Percentiles rank a stretch among this genome's conserved stretches.
Evolutionary conservation across 768 basidiomycete species (phyloP).

Genomic region (Tephrocybe sp.): DNA sequence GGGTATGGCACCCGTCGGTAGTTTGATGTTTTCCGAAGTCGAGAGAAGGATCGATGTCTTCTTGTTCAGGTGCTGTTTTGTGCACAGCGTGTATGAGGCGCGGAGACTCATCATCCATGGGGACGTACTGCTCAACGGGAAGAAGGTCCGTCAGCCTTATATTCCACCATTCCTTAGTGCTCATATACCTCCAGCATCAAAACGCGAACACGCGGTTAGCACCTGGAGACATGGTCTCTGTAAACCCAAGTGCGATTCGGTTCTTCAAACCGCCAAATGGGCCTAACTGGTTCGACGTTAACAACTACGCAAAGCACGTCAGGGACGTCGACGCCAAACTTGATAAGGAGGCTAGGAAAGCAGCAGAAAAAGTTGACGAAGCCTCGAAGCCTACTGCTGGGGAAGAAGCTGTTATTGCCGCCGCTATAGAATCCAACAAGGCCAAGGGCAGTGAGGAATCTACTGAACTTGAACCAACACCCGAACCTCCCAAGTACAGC

Average conservation of each 20-base stretch:
- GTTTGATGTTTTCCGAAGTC: conserved; percentile 94
- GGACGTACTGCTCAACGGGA: conserved; percentile 85
- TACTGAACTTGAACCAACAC: conserved; percentile 4
- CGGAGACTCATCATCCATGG: conserved; percentile 85
- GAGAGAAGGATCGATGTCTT: conserved; percentile 93
- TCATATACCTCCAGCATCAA: conserved; percentile 53
- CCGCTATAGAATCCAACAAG: neutral
- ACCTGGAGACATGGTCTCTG: conserved; percentile 93
- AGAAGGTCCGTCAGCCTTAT: conserved; percentile 58
- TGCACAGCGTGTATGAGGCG: conserved; percentile 88
- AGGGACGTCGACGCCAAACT: conserved; percentile 5
- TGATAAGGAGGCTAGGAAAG: neutral
- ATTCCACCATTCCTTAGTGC: conserved; percentile 4
- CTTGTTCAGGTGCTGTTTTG: conserved; percentile 87
- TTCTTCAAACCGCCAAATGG: conserved; percentile 54
- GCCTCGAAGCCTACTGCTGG: conserved; percentile 6
- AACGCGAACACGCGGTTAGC: conserved; percentile 86
- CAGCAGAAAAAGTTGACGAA: too few relatives aligned
- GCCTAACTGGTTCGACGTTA: conserved; percentile 34
- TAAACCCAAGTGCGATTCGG: conserved; percentile 77
- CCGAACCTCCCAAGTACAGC: conserved; percentile 8
- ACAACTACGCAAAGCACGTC: conserved; percentile 20
- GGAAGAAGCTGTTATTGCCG: conserved; percentile 1
- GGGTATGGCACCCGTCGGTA: conserved; percentile 86
- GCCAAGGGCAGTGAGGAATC: conserved; percentile 7